Percentiles rank a stretch among this genome's conserved stretches.
Evolutionary conservation across 164 flowering plant species (phyloP).

Genomic region (Aristolochia californica): DNA sequence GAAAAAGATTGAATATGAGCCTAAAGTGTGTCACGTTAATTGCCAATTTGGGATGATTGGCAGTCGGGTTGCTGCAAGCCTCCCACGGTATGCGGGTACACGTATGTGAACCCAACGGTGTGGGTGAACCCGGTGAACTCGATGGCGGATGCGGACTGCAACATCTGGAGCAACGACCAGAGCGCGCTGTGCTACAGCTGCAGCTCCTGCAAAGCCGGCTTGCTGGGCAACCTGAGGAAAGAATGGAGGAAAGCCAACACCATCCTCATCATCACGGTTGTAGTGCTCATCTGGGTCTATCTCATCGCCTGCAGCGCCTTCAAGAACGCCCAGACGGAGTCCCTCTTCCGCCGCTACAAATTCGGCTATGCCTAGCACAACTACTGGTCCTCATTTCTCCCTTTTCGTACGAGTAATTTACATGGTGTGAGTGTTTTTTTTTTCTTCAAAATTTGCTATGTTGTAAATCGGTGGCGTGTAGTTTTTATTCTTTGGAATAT

Average conservation of each 20-base stretch:
- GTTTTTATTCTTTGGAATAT: no score
- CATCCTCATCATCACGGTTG: slow-evolving; percentile 52
- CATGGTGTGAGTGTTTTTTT: neutral
- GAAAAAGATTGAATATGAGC: no score
- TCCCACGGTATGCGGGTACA: slow-evolving; percentile 70
- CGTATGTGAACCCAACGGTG: slow-evolving; percentile 65
- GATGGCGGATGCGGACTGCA: slow-evolving; percentile 57
- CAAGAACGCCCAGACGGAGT: slow-evolving; percentile 81
- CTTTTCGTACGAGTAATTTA: no score
- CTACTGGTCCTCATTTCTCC: neutral
- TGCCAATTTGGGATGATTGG: no score
- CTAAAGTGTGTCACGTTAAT: no score
- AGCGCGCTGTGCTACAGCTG: slow-evolving; percentile 70
- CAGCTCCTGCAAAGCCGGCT: slow-evolving; percentile 76
- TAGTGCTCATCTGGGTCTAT: slow-evolving; percentile 68
- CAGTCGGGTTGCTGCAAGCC: slow-evolving; percentile 99
- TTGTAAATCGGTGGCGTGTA: no score
- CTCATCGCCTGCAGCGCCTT: slow-evolving; percentile 84
- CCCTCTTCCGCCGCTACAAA: slow-evolving; percentile 60
- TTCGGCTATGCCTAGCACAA: slow-evolving; percentile 37
- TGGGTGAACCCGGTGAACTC: slow-evolving; percentile 69
- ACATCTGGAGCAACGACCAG: slow-evolving; percentile 76
- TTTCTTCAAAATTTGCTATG: neutral
- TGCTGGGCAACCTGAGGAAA: slow-evolving; percentile 63
- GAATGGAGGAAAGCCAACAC: slow-evolving; percentile 89